Evolutionary conservation across 2,329 filamentous ascomycete genomes (phyloP), one percentile per base, ranked within the genome.

Genomic region (Fusarium ramigenum): DNA sequence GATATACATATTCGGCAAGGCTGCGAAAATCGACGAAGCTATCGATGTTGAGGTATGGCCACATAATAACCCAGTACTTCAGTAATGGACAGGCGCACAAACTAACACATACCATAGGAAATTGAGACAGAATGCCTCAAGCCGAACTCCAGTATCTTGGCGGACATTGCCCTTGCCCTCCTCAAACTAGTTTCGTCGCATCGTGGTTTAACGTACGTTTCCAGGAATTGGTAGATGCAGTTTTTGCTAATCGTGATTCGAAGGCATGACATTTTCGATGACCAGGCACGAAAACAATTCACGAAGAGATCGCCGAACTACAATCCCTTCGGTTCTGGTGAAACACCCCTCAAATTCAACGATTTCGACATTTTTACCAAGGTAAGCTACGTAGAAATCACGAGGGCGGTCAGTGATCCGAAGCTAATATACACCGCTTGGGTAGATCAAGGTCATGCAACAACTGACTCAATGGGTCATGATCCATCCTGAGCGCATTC

Each of bases 181-280:
- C 90, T 98, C 67, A 98, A 98, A 87, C 95, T 93, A 80, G 92
- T 98, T 56, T 98, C 96, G 37, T 97, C 95, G 68, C 95, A 98
- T 85, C 92, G 95, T 73, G 95, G 95, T 72, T 86, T 98, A 53
- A 97, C 93, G 95, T 97, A 89, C 75, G 93, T 87, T 70, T 46
- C 39, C 54, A 30, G 30, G 43, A 50, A 23, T 18, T 18, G 58
- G 57, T 50, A 42, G 7, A 30, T 39, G 43, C 15, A 19, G 32
- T 37, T 34, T 25, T 42, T 54, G 50, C 66, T 76, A 46, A 73
- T 72, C 28, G 66, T 40, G 23, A 63, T 39, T 72, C 32, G 37
- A 66, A 98, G 95, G 4, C 89, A 87, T 59, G 95, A 97, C 7
- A 92, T 96, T 54, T 97, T 98, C 77, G 95, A 98, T 80, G 95